Base-by-base conservation (phyloP, 2,329 filamentous ascomycete species). In the Graphilbum ipis-grandicollis region DNA sequence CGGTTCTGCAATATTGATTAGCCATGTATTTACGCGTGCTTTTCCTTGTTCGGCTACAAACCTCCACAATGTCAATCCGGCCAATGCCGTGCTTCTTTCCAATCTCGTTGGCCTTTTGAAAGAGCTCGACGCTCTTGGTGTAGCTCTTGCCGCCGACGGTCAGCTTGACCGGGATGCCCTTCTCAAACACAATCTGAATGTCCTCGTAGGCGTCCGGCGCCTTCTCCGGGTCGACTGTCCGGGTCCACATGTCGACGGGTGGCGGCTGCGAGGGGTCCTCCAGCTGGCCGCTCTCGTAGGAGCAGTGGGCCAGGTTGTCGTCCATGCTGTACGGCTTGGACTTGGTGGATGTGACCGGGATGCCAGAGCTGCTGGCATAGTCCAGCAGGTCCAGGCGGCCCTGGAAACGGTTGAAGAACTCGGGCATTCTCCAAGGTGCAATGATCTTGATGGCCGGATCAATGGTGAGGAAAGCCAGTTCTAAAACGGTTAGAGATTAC, bases 231-330 rank as follows among this genome's bases (percentile, higher is more conserved):
- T 79, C 75, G 40, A 68, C 58, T 40, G 75, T 79, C 50, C 77
- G 63, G 50, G 73, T 86, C 82, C 82, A 88, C 74, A 88, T 80
- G 54, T 86, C 79, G 47, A 69, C 64, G 38, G 80, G 79, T 28
- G 80, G 71, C 41, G 75, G 73, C 48, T 67, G 61, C 52, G 68
- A 57, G 31, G 66, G 66, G 45, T 73, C 71, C 57, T 82, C 78
- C 41, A 83, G 66, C 44, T 76, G 76, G 29, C 45, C 45, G 36
- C 40, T 43, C 63, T 92, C 83, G 56, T 90, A 92, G 42, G 62
- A 68, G 65, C 75, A 82, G 59, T 88, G 80, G 39, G 75, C 44
- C 30, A 50, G 41, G 39, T 47, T 47, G 48, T 57, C 56, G 37
- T 62, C 61, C 66, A 71, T 60, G 37, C 58, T 66, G 71, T 72